Conservation (phyloP, 805 yeast genomes). For the Cyberlindnera misumaiensis region DNA sequence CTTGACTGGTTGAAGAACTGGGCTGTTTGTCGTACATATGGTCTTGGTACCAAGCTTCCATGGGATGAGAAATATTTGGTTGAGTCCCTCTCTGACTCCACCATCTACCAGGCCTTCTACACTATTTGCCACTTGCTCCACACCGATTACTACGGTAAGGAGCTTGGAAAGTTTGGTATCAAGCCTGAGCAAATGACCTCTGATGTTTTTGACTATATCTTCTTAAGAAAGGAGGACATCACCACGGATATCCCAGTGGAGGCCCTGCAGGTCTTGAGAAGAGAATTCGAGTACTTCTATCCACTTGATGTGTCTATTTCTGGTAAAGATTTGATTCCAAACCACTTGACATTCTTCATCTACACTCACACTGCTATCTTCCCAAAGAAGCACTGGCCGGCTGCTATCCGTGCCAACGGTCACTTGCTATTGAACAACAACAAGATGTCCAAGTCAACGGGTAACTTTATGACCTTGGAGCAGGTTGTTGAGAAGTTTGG, state of each 20-base stretch:
- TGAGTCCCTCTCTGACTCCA: constrained; percentile 93
- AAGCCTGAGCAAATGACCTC: constrained; percentile 82
- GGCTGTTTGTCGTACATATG: constrained; percentile 96
- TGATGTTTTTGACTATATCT: constrained; percentile 87
- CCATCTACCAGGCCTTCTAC: constrained; percentile 90
- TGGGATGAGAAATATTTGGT: constrained; percentile 94
- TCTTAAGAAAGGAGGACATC: constrained; percentile 58
- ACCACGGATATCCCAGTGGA: constrained; percentile 55
- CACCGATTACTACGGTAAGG: constrained; percentile 75
- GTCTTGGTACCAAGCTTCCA: constrained; percentile 90
- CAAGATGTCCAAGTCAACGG: constrained; percentile 97
- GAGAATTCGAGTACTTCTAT: constrained; percentile 95
- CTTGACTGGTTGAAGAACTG: constrained; percentile 95
- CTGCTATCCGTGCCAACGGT: constrained; percentile 90
- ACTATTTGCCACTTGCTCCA: constrained; percentile 85
- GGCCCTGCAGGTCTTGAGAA: constrained; percentile 66
- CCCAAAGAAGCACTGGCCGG: constrained; percentile 90
- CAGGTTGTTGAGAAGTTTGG: constrained; percentile 86
- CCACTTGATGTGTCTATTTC: constrained; percentile 90
- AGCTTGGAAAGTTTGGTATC: constrained; percentile 64
- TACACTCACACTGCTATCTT: constrained; percentile 90
- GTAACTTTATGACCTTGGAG: constrained; percentile 88
- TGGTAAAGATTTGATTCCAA: constrained; percentile 95
- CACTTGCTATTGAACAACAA: constrained; percentile 92
- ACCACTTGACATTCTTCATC: constrained; percentile 93